Evolutionary conservation across 2,329 filamentous ascomycete species (phyloP).

Genomic region (Colletotrichum cereale): DNA sequence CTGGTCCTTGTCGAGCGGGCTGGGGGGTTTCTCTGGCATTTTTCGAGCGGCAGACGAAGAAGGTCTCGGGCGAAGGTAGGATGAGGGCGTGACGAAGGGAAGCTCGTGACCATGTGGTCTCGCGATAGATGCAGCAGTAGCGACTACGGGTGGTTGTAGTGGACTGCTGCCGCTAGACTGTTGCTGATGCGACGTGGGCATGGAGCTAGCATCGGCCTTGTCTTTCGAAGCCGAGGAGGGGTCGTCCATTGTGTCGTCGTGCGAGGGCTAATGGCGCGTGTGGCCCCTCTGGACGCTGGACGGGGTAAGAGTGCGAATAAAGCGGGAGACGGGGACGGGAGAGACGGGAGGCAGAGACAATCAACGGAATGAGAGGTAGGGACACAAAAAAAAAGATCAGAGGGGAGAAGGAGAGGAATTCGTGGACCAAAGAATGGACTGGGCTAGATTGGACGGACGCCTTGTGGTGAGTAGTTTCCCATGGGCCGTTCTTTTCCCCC

Average conservation of each 20-base stretch:
- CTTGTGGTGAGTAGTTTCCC: constrained; percentile 35
- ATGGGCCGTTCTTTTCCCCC: constrained; percentile 33
- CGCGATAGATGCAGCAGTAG: constrained; percentile 42
- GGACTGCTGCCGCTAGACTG: constrained; percentile 37
- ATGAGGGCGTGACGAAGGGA: constrained; percentile 71
- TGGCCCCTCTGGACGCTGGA: constrained; percentile 37
- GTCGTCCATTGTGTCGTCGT: constrained; percentile 40
- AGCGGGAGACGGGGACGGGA: constrained; percentile 14
- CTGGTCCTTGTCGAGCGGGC: constrained; percentile 80
- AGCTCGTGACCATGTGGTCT: constrained; percentile 58
- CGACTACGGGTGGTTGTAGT: constrained; percentile 42
- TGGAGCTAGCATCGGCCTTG: constrained; percentile 37
- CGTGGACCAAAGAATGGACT: constrained; percentile 30
- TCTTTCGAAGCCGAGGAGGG: constrained; percentile 39
- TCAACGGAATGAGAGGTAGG: not conserved
- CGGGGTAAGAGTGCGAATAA: constrained; percentile 21
- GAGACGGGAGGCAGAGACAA: constrained; percentile 35
- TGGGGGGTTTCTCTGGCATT: constrained; percentile 56
- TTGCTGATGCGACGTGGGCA: constrained; percentile 40
- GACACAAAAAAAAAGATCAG: not conserved
- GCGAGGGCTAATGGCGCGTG: constrained; percentile 39
- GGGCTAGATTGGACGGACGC: constrained; percentile 33
- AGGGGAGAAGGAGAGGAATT: constrained; percentile 7
- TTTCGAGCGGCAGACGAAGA: constrained; percentile 39
- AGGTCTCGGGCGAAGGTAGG: constrained; percentile 62